These are phyloP conservation scores for Agrocybe chaxingu DNA, from an alignment of 768 basidiomycete species.

Conservation along the genomic window DNA sequence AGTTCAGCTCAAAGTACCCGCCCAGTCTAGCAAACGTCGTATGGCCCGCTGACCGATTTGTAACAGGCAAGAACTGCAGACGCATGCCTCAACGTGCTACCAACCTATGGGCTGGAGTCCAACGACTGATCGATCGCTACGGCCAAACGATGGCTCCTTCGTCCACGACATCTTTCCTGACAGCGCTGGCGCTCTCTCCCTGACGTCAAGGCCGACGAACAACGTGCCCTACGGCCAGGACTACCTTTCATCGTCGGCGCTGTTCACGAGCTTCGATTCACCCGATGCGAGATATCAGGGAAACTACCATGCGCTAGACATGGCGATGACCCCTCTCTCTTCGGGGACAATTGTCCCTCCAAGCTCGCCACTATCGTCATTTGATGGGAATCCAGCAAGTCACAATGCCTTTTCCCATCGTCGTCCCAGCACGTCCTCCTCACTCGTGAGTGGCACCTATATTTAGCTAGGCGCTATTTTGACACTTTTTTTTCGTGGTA, in stretches of 20 bases:
- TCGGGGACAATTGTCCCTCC: constrained; percentile 15
- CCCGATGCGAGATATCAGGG: constrained; percentile 14
- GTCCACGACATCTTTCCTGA: constrained; percentile 2
- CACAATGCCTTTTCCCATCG: constrained; percentile 17
- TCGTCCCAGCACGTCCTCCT: constrained; percentile 19
- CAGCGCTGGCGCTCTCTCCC: constrained; percentile 1
- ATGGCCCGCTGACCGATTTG: no score
- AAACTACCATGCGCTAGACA: constrained; percentile 13
- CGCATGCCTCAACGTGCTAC: constrained; percentile 18
- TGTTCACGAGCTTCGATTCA: constrained; percentile 17
- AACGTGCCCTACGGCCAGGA: constrained; percentile 9
- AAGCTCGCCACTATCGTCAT: constrained; percentile 16
- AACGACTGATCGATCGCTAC: constrained; percentile 4
- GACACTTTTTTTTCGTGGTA: constrained; percentile 10
- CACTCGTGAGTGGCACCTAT: constrained; percentile 16
- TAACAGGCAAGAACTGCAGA: constrained; percentile 18
- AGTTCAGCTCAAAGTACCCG: constrained; percentile 19
- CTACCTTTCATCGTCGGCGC: constrained; percentile 10
- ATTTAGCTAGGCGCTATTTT: constrained; percentile 6
- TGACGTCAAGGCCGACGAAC: background rate
- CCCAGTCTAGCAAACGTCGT: no score
- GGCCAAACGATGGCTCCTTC: constrained; percentile 8
- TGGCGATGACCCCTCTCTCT: constrained; percentile 15
- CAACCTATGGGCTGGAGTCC: constrained; percentile 13
- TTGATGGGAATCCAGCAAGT: constrained; percentile 18